Conservation (phyloP, 495 filamentous ascomycete species). For the Penicillium parvum region DNA sequence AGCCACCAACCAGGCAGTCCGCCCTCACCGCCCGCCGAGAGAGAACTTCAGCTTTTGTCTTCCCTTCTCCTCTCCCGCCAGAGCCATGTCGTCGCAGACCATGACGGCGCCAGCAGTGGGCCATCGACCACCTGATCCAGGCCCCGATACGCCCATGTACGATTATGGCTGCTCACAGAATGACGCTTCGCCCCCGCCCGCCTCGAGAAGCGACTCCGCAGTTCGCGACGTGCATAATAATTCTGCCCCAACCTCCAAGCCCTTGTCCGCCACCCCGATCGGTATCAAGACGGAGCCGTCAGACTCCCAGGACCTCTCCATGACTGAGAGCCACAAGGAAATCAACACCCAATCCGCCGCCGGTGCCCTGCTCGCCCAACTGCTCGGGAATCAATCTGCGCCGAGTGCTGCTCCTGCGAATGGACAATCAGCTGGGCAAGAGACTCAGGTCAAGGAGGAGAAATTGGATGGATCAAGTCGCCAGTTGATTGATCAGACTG, state of each 20-base stretch:
- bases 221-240: conserved; percentile 43
- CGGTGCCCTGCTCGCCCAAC: conserved; percentile 42
- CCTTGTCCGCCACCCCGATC: conserved; percentile 27
- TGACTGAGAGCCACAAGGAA: conserved; percentile 15
- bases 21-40: conserved; percentile 30
- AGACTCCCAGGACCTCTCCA: conserved; percentile 14
- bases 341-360: conserved; percentile 37
- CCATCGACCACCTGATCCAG: conserved; percentile 48
- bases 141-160: conserved; percentile 38
- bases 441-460: conserved; percentile 16
- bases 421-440: conserved; percentile 10
- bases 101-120: conserved; percentile 53
- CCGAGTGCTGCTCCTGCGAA: conserved; percentile 17
- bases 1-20: conserved; percentile 25
- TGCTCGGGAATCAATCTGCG: conserved; percentile 37
- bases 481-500: conserved; percentile 7
- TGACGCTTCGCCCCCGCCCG: conserved; percentile 25
- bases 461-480: conserved; percentile 20
- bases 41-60: conserved; percentile 31
- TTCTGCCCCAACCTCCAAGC: conserved; percentile 40
- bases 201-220: conserved; percentile 45
- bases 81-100: conserved; percentile 55
- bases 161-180: conserved; percentile 37
- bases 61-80: conserved; percentile 21
- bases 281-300: conserved; percentile 35